phyloP scores from a whole-genome alignment of 768 basidiomycete genomes.

The Trametes maxima region DNA sequence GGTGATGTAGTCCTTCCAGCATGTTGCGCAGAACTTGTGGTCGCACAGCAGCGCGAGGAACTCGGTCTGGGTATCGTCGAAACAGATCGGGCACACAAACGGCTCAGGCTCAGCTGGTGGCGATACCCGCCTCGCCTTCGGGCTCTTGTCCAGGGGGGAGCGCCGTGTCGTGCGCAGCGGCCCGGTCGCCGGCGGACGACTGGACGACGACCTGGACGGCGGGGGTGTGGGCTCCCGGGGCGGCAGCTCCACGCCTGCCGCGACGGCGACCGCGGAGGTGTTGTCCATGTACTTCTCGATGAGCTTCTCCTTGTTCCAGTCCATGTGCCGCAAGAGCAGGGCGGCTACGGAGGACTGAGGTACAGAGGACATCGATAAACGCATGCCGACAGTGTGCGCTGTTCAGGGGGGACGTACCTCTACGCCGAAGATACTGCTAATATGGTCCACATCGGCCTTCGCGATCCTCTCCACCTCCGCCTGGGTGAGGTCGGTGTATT shows the following conservation, averaged over 20 bases:
- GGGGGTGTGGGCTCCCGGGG: constrained; percentile 34
- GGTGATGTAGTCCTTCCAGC: constrained; percentile 80
- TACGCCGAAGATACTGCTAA: constrained; percentile 84
- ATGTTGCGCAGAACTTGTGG: constrained; percentile 80
- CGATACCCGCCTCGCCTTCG: constrained; percentile 33
- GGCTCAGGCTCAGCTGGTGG: constrained; percentile 43
- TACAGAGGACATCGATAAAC: constrained; percentile 1
- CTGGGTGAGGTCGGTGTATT: constrained; percentile 77
- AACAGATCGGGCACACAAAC: constrained; percentile 95
- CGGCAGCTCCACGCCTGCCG: constrained; percentile 68
- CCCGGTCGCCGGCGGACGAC: constrained; percentile 39
- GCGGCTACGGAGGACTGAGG: constrained; percentile 67
- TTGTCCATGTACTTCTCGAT: constrained; percentile 99
- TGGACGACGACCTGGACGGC: constrained; percentile 35
- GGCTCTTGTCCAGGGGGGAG: constrained; percentile 28
- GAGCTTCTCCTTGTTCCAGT: constrained; percentile 96
- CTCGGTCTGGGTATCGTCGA: constrained; percentile 66
- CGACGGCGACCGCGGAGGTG: constrained; percentile 64
- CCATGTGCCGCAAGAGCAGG: constrained; percentile 77
- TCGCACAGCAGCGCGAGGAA: constrained; percentile 78
- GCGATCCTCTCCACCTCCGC: constrained; percentile 77
- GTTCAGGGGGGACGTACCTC: constrained; percentile 61
- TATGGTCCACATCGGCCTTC: constrained; percentile 79
- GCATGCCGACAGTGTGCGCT: background rate
- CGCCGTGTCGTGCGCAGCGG: constrained; percentile 31